These are phyloP conservation scores for Botrytis medusae DNA, from an alignment of 2,329 filamentous ascomycete species.

Conservation along the genomic window DNA sequence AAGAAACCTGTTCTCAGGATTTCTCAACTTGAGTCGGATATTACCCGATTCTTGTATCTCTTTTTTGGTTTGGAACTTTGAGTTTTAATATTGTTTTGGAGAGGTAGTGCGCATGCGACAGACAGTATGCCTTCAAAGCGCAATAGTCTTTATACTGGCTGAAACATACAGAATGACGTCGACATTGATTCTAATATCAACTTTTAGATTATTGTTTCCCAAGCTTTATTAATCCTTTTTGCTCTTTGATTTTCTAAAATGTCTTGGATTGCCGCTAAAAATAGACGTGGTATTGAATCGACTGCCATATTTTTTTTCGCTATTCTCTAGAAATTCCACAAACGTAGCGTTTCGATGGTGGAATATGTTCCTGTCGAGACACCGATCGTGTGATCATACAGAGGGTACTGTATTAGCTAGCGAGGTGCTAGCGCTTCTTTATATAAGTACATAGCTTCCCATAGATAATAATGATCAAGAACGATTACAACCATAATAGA, in stretches of 20 bases:
- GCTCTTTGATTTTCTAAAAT: no score
- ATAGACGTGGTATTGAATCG: neutral
- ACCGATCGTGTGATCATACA: no score
- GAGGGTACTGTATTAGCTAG: no score
- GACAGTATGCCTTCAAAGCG: neutral
- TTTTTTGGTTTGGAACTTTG: neutral
- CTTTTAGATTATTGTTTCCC: neutral
- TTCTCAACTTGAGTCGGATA: conserved; percentile 7
- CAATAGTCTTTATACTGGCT: neutral
- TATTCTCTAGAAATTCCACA: neutral
- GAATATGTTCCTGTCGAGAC: no score
- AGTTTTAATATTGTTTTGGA: neutral
- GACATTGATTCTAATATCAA: no score
- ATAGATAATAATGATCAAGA: no score
- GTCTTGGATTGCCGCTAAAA: neutral
- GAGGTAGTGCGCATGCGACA: neutral
- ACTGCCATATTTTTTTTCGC: no score
- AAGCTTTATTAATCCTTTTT: neutral
- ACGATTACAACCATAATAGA: no score
- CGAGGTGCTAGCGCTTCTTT: no score
- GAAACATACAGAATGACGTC: no score
- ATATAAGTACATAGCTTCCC: no score
- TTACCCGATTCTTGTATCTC: neutral
- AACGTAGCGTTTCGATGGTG: accelerated
- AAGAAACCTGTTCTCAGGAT: neutral